Evolutionary conservation across 2,329 filamentous ascomycete genomes (phyloP), one percentile per base, ranked within the genome.

Genomic region (Cordyceps tenuipes): DNA sequence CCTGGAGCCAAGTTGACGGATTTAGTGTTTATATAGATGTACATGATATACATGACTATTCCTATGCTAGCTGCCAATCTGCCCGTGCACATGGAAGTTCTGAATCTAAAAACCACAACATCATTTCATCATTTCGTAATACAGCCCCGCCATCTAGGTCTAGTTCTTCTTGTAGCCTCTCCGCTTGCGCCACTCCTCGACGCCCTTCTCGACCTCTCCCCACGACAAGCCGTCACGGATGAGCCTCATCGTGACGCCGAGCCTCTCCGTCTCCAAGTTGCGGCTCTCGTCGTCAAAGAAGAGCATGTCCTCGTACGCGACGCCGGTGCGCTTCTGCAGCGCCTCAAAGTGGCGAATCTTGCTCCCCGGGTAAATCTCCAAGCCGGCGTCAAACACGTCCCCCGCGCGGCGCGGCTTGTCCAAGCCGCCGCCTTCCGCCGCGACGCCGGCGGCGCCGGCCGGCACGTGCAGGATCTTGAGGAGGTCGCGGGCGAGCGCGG

Each of bases 201-300:
- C 84, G 0, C 92, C 93, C 61, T 79, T 81, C 73, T 95, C 91
- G 21, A 97, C 76, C 76, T 94, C 91, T 0, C 78, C 79, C 75
- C 84, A 87, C 2, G 82, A 86, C 58, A 96, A 84, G 0, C 92
- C 92, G 70, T 96, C 87, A 60, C 82, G 77, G 0, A 97, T 87
- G 54, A 97, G 75, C 69, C 85, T 85, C 84, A 97, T 96, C 0
- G 88, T 89, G 3, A 96, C 88, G 0, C 92, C 92, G 54, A 97
- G 68, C 29, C 70, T 76, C 75, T 87, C 84, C 0, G 96, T 93
- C 69, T 97, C 91, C 61, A 84, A 79, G 69, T 97, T 97, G 62
- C 93, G 77, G 57, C 81, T 79, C 81, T 97, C 93, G 67, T 97
- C 93, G 67, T 97, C 93, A 66, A 97, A 97, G 73, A 97, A 97